Base-by-base conservation (phyloP, 768 basidiomycete genomes). In the Russula sp. region DNA sequence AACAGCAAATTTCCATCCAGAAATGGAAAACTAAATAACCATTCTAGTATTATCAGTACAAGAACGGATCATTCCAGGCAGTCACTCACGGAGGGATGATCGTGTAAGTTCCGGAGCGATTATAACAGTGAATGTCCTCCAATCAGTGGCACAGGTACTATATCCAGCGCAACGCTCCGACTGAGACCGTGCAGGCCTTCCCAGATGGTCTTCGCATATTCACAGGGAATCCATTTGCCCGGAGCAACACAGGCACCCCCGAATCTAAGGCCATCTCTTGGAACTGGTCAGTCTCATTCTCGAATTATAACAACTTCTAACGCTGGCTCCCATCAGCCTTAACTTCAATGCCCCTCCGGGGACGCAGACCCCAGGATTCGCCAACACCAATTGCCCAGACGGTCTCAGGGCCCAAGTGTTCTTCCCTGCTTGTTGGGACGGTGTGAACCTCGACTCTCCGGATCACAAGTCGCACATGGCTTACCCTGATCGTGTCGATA, bases 401-500 rank as follows among this genome's bases (percentile, higher is more conserved):
- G 73, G 72, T 10, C 65, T 73, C 49, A 69, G 72, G 27, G 69
- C 68, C 1, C 74, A 74, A 54, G 45, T 75, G 1, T 72, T 74
- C 63, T 73, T 77, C 69, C 73, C 70, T 18, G 65, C 66, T 27
- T 77, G 74, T 71, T 77, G 77, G 77, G 73, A 78, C 62, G 77
- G 77, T 48, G 61, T 68, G 54, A 73, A 78, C 68, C 66, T 76
- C 40, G 75, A 78, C 66, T 73, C 73, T 16, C 11, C 72, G 0
- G 74, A 78, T 64, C 76, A 77, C 69, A 73, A 73, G 67, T 72
- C 71, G 7, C 77, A 78, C 69, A 72, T 77, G 69, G 73, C 76
- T 1, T 78, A 73, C 68, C 69, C 62, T 5, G 22, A 34, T 31
- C 37, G 50, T 4, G 8, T 65, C 31, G 45, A 65, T 51, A 31